Base-by-base conservation (phyloP, 2,329 filamentous ascomycete species). In the Saccharata proteae region DNA sequence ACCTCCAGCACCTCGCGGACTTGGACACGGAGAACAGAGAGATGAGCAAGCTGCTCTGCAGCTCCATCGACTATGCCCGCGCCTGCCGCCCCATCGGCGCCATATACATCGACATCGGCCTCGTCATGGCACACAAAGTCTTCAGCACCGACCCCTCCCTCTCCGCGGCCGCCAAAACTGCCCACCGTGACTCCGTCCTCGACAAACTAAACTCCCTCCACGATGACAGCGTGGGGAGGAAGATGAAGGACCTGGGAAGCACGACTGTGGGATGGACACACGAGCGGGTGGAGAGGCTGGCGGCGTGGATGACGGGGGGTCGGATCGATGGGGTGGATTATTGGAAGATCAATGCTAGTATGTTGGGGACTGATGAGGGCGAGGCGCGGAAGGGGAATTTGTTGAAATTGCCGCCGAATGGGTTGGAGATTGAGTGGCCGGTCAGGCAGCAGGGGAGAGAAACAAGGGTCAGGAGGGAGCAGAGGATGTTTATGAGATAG, bases 21-120 rank as follows among this genome's bases (percentile, higher is more conserved):
- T 22, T 35, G 8, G 16, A 24, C 16, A 20, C 26, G 14, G 32
- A 35, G 16, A 9, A 8, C 32, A 6, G 12, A n/a, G 4, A 8
- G 18, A 28, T 34, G 18, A 26, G 26, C 5, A n/a, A 13, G 10
- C 7, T 23, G 18, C 14, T 29, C n/a, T 27, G 25, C 32, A 34
- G 23, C 26, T 27, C 23, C 26, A 30, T 26, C 26, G 26, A 29
- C 16, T 25, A 30, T 14, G 32, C 32, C 6, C 27, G 22, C 21
- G 26, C 21, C 4, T 21, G 22, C 7, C 32, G 32, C 3, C 32
- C 32, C 1, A 21, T 35, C 4, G 32, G 32, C 16, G 28, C 32
- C 21, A 35, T 35, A 27, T 35, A 35, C 27, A 17, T 30, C 16
- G 32, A 35, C 32, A 23, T 35, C 17, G 32, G 27, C 4, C 27